Conservation (phyloP, 2,329 filamentous ascomycete genomes). For the Fusarium lyarnte region DNA sequence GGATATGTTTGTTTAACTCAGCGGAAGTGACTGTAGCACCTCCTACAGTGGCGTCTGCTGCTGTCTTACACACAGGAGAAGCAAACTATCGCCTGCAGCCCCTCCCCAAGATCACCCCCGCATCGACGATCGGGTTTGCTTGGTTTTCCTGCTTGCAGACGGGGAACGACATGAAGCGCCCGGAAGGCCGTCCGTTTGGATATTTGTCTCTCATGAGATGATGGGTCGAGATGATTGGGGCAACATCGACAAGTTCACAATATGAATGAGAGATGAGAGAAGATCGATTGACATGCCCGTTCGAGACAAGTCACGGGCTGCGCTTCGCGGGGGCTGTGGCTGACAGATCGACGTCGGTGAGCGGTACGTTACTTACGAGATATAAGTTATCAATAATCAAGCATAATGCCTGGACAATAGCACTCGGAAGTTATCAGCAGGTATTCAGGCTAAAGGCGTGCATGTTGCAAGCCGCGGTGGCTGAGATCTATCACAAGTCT, state of each 20-base stretch:
- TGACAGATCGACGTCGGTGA: constrained; percentile 31
- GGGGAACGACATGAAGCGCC: constrained; percentile 26
- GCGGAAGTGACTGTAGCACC: not conserved
- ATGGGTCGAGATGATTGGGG: constrained; percentile 30
- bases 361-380: constrained; percentile 1
- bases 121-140: constrained; percentile 27
- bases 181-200: constrained; percentile 30
- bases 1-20: constrained; percentile 22
- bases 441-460: constrained; percentile 23
- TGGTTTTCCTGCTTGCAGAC: constrained; percentile 12
- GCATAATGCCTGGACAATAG: constrained; percentile 8
- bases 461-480: constrained; percentile 26
- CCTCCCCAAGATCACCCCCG: constrained; percentile 8
- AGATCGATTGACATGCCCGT: constrained; percentile 27
- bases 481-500: constrained; percentile 40
- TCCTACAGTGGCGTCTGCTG: constrained; percentile 4
- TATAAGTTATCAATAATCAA: constrained; percentile 1
- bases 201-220: not conserved
- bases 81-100: constrained; percentile 28
- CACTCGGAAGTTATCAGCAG: not conserved
- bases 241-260: not conserved
- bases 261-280: constrained; percentile 21
- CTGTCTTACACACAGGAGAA: constrained; percentile 11
- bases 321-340: constrained; percentile 34
- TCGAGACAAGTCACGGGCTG: constrained; percentile 35